Percentiles rank a stretch among this genome's conserved stretches.
These are phyloP conservation scores for Hirschfeldia incana DNA, from an alignment of 345 rosid genomes.

Conservation along the genomic window DNA sequence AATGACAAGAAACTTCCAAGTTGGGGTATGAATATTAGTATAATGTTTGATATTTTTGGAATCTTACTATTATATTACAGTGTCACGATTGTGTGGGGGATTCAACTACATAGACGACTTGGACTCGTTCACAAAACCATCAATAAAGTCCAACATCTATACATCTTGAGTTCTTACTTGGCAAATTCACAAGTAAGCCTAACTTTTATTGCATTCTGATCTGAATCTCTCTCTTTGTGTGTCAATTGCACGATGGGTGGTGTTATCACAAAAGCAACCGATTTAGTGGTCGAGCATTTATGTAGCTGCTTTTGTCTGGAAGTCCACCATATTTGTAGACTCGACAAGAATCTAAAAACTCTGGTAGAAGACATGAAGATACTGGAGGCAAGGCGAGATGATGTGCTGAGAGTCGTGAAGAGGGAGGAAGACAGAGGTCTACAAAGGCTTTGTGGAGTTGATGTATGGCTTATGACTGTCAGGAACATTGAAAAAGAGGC, in stretches of 20 bases:
- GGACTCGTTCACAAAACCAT: too few relatives aligned
- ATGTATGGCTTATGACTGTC: background rate
- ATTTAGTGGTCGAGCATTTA: background rate
- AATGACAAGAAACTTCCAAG: too few relatives aligned
- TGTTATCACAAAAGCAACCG: background rate
- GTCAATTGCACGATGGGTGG: background rate
- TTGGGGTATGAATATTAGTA: too few relatives aligned
- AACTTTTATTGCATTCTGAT: too few relatives aligned
- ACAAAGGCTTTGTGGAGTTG: background rate
- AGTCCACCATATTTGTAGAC: background rate
- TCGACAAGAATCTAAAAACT: background rate
- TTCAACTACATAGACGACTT: too few relatives aligned
- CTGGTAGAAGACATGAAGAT: background rate
- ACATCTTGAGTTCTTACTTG: too few relatives aligned
- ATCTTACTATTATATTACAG: too few relatives aligned
- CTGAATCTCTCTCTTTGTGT: too few relatives aligned
- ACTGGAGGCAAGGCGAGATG: background rate
- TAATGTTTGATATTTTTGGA: too few relatives aligned
- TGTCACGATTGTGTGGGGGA: too few relatives aligned
- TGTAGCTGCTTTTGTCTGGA: background rate
- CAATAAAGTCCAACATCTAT: background rate
- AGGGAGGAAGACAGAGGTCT: background rate
- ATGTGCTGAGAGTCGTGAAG: background rate
- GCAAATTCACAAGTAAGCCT: background rate
- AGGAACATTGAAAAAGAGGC: background rate